These are phyloP conservation scores for Leishmania mexicana DNA, from an alignment of 208 protist genomes.

Conservation along the genomic window DNA sequence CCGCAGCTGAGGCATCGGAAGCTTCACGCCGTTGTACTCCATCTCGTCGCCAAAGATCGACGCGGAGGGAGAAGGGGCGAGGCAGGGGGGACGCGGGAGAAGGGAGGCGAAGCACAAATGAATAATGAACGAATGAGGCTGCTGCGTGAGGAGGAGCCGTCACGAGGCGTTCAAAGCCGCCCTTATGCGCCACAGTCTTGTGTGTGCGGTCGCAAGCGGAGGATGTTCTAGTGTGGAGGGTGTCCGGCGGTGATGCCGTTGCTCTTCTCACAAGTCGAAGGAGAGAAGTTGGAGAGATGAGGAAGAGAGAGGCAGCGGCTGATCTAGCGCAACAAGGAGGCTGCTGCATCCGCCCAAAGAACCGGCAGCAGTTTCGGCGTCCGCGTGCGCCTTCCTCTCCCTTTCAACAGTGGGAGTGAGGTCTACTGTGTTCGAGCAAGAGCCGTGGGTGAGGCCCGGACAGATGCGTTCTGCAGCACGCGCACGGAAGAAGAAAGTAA, in stretches of 20 bases:
- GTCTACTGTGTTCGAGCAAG: not conserved
- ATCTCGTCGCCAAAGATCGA: not conserved
- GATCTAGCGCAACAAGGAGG: not conserved
- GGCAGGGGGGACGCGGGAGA: not conserved
- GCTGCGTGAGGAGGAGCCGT: not conserved
- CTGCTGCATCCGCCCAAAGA: not conserved
- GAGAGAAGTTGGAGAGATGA: not conserved
- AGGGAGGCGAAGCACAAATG: not conserved
- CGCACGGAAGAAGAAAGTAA: not conserved
- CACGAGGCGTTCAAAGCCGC: not conserved
- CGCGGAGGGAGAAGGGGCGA: not conserved
- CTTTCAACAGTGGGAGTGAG: not conserved
- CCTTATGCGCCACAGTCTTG: not conserved
- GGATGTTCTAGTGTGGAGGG: not conserved
- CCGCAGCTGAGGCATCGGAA: conserved; percentile 20
- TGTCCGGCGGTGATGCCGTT: not conserved
- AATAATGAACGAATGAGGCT: not conserved
- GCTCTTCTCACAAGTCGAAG: not conserved
- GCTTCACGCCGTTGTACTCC: conserved; percentile 5
- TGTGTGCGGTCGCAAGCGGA: not conserved
- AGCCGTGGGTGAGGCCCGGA: not conserved
- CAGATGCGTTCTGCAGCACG: not conserved
- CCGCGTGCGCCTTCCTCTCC: not conserved
- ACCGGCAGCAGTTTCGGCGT: not conserved
- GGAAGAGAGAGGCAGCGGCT: not conserved